Evolutionary conservation across 345 rosid genomes (phyloP).

Genomic region (Brassica incana): DNA sequence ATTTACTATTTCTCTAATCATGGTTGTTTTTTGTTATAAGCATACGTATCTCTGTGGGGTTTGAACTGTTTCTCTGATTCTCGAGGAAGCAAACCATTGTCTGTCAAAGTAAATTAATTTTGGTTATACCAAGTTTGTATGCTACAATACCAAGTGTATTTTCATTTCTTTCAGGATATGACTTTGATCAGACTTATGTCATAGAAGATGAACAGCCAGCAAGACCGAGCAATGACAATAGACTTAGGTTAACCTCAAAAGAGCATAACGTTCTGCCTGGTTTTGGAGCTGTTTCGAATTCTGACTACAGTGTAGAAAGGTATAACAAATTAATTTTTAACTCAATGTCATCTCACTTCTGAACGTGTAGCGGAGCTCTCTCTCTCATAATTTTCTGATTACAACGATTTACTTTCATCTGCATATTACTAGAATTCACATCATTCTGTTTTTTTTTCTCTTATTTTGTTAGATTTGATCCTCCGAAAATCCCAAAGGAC

Average conservation of each 20-base stretch:
- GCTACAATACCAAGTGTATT: background rate
- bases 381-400: background rate
- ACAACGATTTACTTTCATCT: slow-evolving; percentile 3
- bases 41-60: slow-evolving; percentile 1
- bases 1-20: background rate
- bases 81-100: slow-evolving; percentile 11
- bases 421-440: background rate
- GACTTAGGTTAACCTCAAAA: slow-evolving; percentile 56
- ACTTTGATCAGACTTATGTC: slow-evolving; percentile 63
- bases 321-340: slow-evolving; percentile 29
- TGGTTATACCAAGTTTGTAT: background rate
- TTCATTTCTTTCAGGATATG: slow-evolving; percentile 51
- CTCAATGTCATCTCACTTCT: slow-evolving; percentile 9
- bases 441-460: slow-evolving; percentile 1
- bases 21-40: slow-evolving; percentile 6
- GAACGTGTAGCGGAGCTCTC: slow-evolving; percentile 2
- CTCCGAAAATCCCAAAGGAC: slow-evolving; percentile 78
- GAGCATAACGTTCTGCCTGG: slow-evolving; percentile 73
- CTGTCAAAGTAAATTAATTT: background rate
- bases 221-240: slow-evolving; percentile 48
- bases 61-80: background rate
- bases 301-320: slow-evolving; percentile 78
- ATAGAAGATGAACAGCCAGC: slow-evolving; percentile 84
- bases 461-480: slow-evolving; percentile 68
- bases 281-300: slow-evolving; percentile 61